Evolutionary conservation across 345 rosid species (phyloP).

Genomic region (Lumnitzera littorea): DNA sequence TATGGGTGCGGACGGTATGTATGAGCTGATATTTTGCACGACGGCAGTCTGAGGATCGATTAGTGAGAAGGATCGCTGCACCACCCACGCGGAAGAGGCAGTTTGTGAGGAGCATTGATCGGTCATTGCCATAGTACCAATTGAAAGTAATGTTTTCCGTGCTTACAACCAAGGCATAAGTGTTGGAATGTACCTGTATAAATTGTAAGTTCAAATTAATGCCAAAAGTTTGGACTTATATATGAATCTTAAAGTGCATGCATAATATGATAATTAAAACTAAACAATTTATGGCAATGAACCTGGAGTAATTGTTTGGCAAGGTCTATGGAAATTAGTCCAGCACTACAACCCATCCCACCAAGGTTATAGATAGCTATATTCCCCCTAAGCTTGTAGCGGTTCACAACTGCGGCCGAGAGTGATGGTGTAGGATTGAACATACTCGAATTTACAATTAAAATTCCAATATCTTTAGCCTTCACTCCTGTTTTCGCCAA

Average conservation of each 20-base stretch:
- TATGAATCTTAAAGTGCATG: no score
- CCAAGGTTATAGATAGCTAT: slow-evolving; percentile 45
- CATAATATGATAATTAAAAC: no score
- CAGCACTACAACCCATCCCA: slow-evolving; percentile 57
- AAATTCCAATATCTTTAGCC: slow-evolving; percentile 39
- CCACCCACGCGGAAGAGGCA: slow-evolving; percentile 53
- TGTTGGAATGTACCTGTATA: slow-evolving; percentile 32
- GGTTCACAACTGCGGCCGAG: slow-evolving; percentile 36
- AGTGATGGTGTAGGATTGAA: slow-evolving; percentile 47
- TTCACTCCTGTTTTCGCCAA: slow-evolving; percentile 33
- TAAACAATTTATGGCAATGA: no score
- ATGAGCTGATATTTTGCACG: slow-evolving; percentile 44
- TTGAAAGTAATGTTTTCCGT: slow-evolving; percentile 44
- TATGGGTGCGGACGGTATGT: slow-evolving; percentile 52
- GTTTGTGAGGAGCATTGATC: slow-evolving; percentile 52
- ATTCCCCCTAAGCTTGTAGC: slow-evolving; percentile 40
- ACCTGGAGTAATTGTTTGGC: no score
- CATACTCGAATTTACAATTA: slow-evolving; percentile 43
- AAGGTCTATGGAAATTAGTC: no score
- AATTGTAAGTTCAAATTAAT: neutral
- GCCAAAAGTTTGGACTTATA: neutral
- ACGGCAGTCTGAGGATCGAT: slow-evolving; percentile 25
- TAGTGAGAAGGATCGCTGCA: slow-evolving; percentile 50
- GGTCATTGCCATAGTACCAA: slow-evolving; percentile 43
- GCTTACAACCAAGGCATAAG: slow-evolving; percentile 56